Conservation (phyloP, 1,284 basidiomycete genomes). For the Amylostereum areolatum region DNA sequence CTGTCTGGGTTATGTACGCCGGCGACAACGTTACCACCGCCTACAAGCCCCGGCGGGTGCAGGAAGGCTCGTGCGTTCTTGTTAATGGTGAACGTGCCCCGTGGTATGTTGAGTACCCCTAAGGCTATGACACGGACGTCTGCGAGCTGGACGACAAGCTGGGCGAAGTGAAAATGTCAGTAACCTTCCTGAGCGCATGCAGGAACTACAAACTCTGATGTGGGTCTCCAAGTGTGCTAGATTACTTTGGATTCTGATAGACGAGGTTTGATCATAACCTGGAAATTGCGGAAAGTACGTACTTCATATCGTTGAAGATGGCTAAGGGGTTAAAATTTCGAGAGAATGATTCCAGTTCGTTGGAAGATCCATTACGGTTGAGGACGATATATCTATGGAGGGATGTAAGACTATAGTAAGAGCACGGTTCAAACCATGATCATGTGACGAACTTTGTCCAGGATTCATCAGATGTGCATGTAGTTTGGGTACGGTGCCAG, state of each 20-base stretch:
- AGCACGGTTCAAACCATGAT: background rate
- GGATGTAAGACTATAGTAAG: background rate
- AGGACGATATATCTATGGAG: conserved; percentile 58
- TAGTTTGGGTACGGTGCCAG: conserved; percentile 58
- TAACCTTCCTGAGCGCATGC: background rate
- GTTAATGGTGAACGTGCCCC: conserved; percentile 52
- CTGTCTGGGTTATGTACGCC: background rate
- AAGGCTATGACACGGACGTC: conserved; percentile 72
- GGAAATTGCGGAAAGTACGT: conserved; percentile 12
- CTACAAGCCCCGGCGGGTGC: conserved; percentile 59
- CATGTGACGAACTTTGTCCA: conserved; percentile 63
- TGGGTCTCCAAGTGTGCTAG: conserved; percentile 57
- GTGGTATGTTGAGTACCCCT: conserved; percentile 55
- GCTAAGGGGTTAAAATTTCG: conserved; percentile 59
- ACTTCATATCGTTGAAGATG: conserved; percentile 74
- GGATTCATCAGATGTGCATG: conserved; percentile 71
- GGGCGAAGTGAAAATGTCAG: conserved; percentile 3
- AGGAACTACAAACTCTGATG: conserved; percentile 39
- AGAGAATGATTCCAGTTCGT: conserved; percentile 60
- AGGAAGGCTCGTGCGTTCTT: conserved; percentile 58
- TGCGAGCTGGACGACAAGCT: conserved; percentile 63
- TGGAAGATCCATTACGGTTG: conserved; percentile 68
- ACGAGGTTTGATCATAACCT: background rate
- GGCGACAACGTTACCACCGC: conserved; percentile 13
- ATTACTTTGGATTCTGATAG: conserved; percentile 53